These are phyloP conservation scores for Elaeis oleifera DNA, from an alignment of 202 grass and related monocot genomes.

Conservation along the genomic window DNA sequence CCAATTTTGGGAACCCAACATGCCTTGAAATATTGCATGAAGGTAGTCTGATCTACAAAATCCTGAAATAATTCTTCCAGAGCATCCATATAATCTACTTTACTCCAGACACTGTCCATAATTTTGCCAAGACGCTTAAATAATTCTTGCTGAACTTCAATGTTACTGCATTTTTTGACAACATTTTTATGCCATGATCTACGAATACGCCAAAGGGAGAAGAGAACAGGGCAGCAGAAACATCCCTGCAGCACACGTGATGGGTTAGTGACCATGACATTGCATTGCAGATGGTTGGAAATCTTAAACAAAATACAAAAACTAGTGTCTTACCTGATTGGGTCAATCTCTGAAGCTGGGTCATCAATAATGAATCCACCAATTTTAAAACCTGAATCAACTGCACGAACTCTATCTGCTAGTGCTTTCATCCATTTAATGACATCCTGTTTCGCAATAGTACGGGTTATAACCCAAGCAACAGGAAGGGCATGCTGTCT, in stretches of 20 bases:
- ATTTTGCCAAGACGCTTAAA: constrained; percentile 57
- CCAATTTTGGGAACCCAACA: constrained; percentile 97
- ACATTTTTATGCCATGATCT: constrained; percentile 87
- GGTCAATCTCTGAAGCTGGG: constrained; percentile 62
- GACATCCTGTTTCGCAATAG: constrained; percentile 66
- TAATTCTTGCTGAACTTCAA: constrained; percentile 60
- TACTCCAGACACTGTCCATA: constrained; percentile 58
- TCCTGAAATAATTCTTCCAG: constrained; percentile 76
- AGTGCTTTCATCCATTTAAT: constrained; percentile 83
- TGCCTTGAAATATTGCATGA: constrained; percentile 83
- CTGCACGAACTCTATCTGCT: constrained; percentile 45
- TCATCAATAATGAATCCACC: constrained; percentile 72
- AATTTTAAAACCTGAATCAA: constrained; percentile 60
- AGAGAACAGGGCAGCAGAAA: constrained; percentile 66
- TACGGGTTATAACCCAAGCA: constrained; percentile 88
- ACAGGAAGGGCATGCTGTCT: constrained; percentile 70
- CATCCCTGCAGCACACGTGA: constrained; percentile 37
- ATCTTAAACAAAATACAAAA: constrained; percentile 1
- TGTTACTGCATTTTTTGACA: constrained; percentile 65
- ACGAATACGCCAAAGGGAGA: constrained; percentile 77
- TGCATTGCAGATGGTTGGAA: neutral
- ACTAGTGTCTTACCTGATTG: constrained; percentile 49
- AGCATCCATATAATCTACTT: constrained; percentile 48
- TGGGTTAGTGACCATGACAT: neutral
- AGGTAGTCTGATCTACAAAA: constrained; percentile 74